Base-by-base conservation (phyloP, 495 filamentous ascomycete genomes). In the Podospora sp. region DNA sequence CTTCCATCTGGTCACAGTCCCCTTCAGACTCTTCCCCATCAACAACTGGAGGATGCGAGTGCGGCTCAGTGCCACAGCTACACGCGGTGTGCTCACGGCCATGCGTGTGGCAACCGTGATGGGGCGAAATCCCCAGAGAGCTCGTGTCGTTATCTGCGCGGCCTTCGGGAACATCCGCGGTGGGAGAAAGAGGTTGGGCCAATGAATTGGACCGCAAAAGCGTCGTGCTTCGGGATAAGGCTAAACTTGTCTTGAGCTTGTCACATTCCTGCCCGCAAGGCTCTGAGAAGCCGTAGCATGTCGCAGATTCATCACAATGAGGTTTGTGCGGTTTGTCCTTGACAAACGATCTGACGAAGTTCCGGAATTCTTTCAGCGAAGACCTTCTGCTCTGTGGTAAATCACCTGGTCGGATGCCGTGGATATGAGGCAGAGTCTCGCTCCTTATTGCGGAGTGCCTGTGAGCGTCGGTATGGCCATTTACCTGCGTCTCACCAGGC, bases 241-340 rank as follows among this genome's bases (percentile, higher is more conserved):
- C 72, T 4, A 72, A 66, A 22, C 76, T 73, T 1, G 62, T 72
- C 68, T 62, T 71, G 22, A 83, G 82, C 71, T 88, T 89, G 74
- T 89, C 88, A 78, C 93, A 96, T 72, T 95, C 90, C 67, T 88
- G 87, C 0, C 91, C 92, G 73, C 93, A 97, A 6, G 91, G 90
- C 73, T 96, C 91, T 0, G 91, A 89, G 71, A 91, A 93, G 8
- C 93, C 93, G 67, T 85, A 94, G 72, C 93, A 97, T 0, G 90
- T 90, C 0, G 91, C 92, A 60, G 84, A 75, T 68, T 89, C 86
- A 62, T 93, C 91, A 70, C 93, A 96, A 35, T 86, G 80, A 0
- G 83, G 56, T 70, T 92, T 91, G 27, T 29, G 51, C 14, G 63
- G 63, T 25, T 84, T 87, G 51, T 89, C 88, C 66, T 85, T 87